Evolutionary conservation across 306 rosid species (phyloP).

Genomic region (Quercus dentata): DNA sequence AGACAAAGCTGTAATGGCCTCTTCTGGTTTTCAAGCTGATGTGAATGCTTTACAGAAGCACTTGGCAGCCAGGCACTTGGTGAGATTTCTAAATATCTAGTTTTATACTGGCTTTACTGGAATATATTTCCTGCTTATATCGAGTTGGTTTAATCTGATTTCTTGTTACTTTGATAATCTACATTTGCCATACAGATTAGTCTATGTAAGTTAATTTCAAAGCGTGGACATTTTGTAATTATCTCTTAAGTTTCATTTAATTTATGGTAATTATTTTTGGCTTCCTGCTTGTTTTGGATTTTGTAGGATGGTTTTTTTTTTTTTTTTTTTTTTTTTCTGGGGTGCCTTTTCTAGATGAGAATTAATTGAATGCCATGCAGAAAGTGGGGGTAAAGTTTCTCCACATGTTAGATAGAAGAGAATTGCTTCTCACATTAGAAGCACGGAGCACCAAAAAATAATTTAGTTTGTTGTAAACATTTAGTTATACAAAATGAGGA

Average conservation of each 20-base stretch:
- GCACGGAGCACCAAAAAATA: not conserved
- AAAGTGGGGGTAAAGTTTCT: not conserved
- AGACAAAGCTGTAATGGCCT: conserved; percentile 72
- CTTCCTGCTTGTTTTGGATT: not conserved
- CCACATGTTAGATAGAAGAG: not conserved
- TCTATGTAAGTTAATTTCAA: not conserved
- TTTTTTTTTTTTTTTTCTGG: not conserved
- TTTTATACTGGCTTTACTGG: not conserved
- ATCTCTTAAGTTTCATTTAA: not conserved
- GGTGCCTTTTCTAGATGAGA: not conserved
- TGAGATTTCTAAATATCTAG: conserved; percentile 30
- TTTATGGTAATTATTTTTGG: not conserved
- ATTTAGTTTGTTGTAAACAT: not conserved
- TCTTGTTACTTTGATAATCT: not conserved
- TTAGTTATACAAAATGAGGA: not conserved
- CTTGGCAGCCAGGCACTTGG: conserved; percentile 82
- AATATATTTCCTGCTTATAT: not conserved
- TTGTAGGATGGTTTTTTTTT: not conserved
- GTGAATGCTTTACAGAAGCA: conserved; percentile 90
- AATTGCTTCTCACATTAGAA: not conserved
- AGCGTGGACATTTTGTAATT: not conserved
- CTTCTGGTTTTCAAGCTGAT: conserved; percentile 99
- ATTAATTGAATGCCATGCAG: not conserved
- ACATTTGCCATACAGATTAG: not conserved
- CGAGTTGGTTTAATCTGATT: not conserved